A percentile compares a stretch with the other conserved stretches of the same genome.
These are phyloP conservation scores for Viridothelium virens DNA, from an alignment of 495 filamentous ascomycete species.

Conservation along the genomic window DNA sequence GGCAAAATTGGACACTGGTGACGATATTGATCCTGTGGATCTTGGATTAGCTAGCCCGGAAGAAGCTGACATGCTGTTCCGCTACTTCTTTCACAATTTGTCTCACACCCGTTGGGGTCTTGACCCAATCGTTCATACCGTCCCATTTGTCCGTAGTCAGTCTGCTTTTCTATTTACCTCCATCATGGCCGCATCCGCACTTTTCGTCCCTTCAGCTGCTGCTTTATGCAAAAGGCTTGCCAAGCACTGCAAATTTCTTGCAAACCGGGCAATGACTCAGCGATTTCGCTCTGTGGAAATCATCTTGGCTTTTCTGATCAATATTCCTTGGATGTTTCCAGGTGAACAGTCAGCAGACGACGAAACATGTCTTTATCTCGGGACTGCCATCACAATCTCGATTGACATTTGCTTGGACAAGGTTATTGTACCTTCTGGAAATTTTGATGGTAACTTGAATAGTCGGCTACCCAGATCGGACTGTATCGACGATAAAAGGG, in stretches of 20 bases:
- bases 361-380: conserved; percentile 63
- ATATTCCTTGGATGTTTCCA: conserved; percentile 68
- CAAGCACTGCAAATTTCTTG: conserved; percentile 56
- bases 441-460: conserved; percentile 43
- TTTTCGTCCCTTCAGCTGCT: conserved; percentile 55
- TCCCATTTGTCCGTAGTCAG: conserved; percentile 54
- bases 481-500: conserved; percentile 56
- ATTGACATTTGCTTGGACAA: conserved; percentile 64
- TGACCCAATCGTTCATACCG: conserved; percentile 56
- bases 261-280: conserved; percentile 49
- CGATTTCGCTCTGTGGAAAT: conserved; percentile 63
- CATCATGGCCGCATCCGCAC: conserved; percentile 54
- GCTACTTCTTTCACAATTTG: conserved; percentile 61
- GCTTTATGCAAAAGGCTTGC: conserved; percentile 56
- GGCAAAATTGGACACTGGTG: conserved; percentile 53
- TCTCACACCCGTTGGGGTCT: conserved; percentile 69
- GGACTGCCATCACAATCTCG: conserved; percentile 60
- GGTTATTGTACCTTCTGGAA: conserved; percentile 49
- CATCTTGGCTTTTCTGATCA: conserved; percentile 67
- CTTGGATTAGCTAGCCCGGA: conserved; percentile 54
- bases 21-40: conserved; percentile 59
- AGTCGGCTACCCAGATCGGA: conserved; percentile 51
- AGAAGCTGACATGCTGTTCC: conserved; percentile 56
- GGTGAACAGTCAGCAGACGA: conserved; percentile 61
- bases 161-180: conserved; percentile 67